Base-by-base conservation (phyloP, 1,284 basidiomycete genomes). In the Apiotrichum akiyoshidainum region DNA sequence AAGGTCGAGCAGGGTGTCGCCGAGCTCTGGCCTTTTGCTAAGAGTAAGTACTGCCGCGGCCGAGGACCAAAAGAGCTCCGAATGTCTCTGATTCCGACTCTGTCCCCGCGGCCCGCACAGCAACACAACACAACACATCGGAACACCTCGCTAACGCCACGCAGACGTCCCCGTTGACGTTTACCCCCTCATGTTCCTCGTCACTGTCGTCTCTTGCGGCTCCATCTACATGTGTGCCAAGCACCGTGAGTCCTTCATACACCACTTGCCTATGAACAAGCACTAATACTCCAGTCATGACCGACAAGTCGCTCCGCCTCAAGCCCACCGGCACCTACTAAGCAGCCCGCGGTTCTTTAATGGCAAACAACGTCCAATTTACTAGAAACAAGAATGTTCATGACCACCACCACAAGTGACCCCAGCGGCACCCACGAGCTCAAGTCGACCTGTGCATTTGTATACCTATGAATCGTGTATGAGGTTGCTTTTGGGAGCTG, bases 241-340 rank as follows among this genome's bases (percentile, higher is more conserved):
- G 44, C 52, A 54, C 52, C 44, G 51, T 52, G 51, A 52, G 51
- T 52, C 9, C n/a, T 7, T 7, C n/a, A 9, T 8, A 31, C 51
- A 13, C n/a, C n/a, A n/a, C n/a, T 22, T 45, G 26, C 31, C 37
- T 11, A 4, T 37, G 37, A 31, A 7, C 26, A 31, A 31, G 7
- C 26, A 7, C 26, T 31, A 31, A 31, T 3, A 37, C 37, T 11
- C 12, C 11, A 51, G 49, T 52, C 6, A 52, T 26, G 40, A 37
- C 33, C 33, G 52, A 54, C 52, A 54, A 54, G 52, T 13, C 19
- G 14, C 52, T 54, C 21, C 52, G 52, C 52, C 52, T 54, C 52
- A 46, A 46, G 44, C 52, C 52, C 52, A n/a, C 39, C 14, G 50
- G 50, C 50, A 13, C 39, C 22, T 13, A 12, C 50, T 50, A 40